phyloP scores from a whole-genome alignment of 805 yeast species.

The Metschnikowia matae region DNA sequence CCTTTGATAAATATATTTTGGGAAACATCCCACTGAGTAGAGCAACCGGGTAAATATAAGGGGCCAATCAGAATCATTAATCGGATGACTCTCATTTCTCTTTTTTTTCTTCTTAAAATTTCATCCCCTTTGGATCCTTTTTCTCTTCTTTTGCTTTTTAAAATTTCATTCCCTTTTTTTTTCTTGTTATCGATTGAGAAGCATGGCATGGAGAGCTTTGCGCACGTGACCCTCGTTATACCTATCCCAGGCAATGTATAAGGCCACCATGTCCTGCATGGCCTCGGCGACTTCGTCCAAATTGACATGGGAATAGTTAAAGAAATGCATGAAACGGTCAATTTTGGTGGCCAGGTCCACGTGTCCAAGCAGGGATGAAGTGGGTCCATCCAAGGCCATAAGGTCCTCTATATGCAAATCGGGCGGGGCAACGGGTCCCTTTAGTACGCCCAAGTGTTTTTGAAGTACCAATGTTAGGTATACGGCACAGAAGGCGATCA shows the following conservation, averaged over 20 bases:
- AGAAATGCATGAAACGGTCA: conserved; percentile 55
- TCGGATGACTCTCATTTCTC: too few species aligned
- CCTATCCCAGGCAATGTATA: conserved; percentile 84
- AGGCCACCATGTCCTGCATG: conserved; percentile 75
- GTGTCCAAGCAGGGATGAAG: not conserved
- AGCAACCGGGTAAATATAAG: too few species aligned
- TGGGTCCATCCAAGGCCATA: conserved; percentile 22
- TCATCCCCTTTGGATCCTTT: too few species aligned
- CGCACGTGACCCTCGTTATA: conserved; percentile 66
- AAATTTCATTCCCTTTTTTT: too few species aligned
- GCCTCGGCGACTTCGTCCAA: conserved; percentile 74
- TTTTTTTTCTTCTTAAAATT: too few species aligned
- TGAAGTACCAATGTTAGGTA: conserved; percentile 69
- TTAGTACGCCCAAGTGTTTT: conserved; percentile 26
- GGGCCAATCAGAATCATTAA: too few species aligned
- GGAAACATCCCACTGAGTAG: too few species aligned
- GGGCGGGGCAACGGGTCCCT: conserved; percentile 8
- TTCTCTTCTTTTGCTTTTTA: too few species aligned
- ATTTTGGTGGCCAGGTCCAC: conserved; percentile 30
- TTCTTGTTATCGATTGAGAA: conserved; percentile 15
- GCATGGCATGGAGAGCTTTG: conserved; percentile 43
- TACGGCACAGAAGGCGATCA: conserved; percentile 77
- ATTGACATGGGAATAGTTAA: conserved; percentile 75
- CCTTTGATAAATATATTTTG: too few species aligned
- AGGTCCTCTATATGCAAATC: conserved; percentile 37